These are phyloP conservation scores for Colletotrichum sp. DNA, from an alignment of 2,329 filamentous ascomycete species.

Conservation along the genomic window DNA sequence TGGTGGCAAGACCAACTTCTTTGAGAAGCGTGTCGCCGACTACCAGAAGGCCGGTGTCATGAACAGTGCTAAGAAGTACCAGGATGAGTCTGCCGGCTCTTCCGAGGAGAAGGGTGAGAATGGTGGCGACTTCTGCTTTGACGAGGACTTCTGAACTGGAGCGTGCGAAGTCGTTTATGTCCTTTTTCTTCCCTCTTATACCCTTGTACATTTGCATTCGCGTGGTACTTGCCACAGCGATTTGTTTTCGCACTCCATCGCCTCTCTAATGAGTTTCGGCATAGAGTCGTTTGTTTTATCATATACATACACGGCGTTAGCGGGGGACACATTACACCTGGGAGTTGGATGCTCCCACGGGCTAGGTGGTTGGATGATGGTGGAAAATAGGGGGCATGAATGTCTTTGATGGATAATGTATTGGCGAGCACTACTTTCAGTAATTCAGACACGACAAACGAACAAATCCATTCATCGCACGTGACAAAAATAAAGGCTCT, in stretches of 20 bases:
- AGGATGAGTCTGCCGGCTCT: slow-evolving; percentile 44
- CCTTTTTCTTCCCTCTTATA: slow-evolving; percentile 23
- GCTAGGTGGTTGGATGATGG: slow-evolving; percentile 14
- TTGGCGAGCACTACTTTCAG: background rate
- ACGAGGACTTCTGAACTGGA: slow-evolving; percentile 87
- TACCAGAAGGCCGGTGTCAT: slow-evolving; percentile 99
- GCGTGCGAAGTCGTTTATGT: slow-evolving; percentile 13
- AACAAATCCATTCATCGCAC: background rate
- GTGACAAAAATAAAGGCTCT: background rate
- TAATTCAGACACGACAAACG: slow-evolving; percentile 8
- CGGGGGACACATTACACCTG: background rate
- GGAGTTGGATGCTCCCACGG: slow-evolving; percentile 14
- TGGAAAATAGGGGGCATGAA: slow-evolving; percentile 19
- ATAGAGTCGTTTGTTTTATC: slow-evolving; percentile 1
- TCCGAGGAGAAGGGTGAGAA: slow-evolving; percentile 61
- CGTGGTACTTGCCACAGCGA: slow-evolving; percentile 27
- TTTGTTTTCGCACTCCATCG: slow-evolving; percentile 26
- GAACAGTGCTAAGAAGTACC: slow-evolving; percentile 83
- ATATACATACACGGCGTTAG: slow-evolving; percentile 15
- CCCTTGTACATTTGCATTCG: slow-evolving; percentile 24
- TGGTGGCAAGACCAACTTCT: slow-evolving; percentile 99
- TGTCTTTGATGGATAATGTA: slow-evolving; percentile 21
- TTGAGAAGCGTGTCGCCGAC: slow-evolving; percentile 99
- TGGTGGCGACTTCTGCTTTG: slow-evolving; percentile 86
- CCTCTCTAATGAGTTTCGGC: background rate